Evolutionary conservation across 805 yeast species (phyloP), one percentile per base, ranked within the genome.

Genomic region (Candida tammaniensis): DNA sequence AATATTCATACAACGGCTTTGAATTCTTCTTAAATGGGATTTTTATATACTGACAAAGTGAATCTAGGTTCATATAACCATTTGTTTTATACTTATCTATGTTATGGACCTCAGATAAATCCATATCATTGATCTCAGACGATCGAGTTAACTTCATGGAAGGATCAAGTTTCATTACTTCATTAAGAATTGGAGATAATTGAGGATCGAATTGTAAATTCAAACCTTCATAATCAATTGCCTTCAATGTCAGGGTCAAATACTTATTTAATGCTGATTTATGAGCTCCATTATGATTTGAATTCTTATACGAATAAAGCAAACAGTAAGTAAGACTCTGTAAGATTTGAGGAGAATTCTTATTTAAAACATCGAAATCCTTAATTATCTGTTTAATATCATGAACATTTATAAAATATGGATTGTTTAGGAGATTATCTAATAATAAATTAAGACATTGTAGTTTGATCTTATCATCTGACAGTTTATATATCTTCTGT

Each of bases 1-100:
- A 62, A 30, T 50, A 56, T 12, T 43, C 43, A 21, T 24, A 40
- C 9, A 43, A 24, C 4, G 49, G 42, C 13, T 51, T 47, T 35
- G 44, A 49, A 16, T 52, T 24, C 16, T 40, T 38, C 12, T 18
- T 21, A 14, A 9, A 33, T 4, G 30, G 34, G 6, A 27, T n/a
- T 4, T 39, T 35, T 5, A 62, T 53, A 34, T 55, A 61, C 3
- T 36, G 17, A 35, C 60, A 53, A 6, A 64, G 34, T 4, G 38
- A 37, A 1, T 42, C 41, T 18, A 50, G 47, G 16, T 50, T 48
- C 10, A 59, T 33, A 7, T 44, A 34, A 7, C 57, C 59, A 17
- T 48, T 42, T 10, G 23, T 19, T 21, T 35, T 37, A 17, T 25
- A 39, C 15, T 17, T 30, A 2, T 41, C 30, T 10, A 35, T 33